Evolutionary conservation across 202 grass and related monocot genomes (phyloP), one percentile per base, ranked within the genome.

Genomic region (Panicum virgatum): DNA sequence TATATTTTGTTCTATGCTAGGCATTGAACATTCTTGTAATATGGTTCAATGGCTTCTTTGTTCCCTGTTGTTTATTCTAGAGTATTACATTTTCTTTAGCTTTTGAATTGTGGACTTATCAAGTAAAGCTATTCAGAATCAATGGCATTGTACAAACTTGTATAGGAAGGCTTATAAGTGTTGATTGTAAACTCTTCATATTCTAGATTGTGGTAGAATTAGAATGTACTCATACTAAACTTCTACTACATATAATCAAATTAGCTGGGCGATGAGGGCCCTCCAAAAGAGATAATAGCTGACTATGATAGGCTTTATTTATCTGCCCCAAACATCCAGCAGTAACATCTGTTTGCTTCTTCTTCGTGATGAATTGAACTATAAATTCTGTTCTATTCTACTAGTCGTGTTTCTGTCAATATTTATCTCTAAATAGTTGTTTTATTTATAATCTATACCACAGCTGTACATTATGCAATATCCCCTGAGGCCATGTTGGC

Each of bases 401-500:
- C 4, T 11, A 39, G n/a, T 26, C 22, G 19, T 14, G 42, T 42
- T 85, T 65, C 27, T 15, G 57, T 80, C 7, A 57, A 57, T 47
- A 30, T 64, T 72, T 74, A 19, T 29, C 22, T 61, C 13, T 60
- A 56, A 61, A 75, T 70, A 73, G 3, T 19, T 72, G 71, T 65
- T 67, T 66, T 52, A 23, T 56, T 52, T 75, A 80, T 84, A 79
- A 66, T 83, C 73, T 77, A 27, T 29, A 87, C 69, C 81, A 44
- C 92, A 98, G 96, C 84, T 98, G 46, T 98, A 91, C 67, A n/a
- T 98, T 29, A 86, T 98, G 92, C 96, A 98, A 78, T 98, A 91
- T 77, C 90, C 90, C 16, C 89, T 95, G 67, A 93, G 92, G 79
- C 88, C 92, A 36, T 94, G 83, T 78, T 98, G 96, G 96, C 90